These are phyloP conservation scores for Xylaria bambusicola DNA, from an alignment of 495 filamentous ascomycete genomes.

Conservation along the genomic window DNA sequence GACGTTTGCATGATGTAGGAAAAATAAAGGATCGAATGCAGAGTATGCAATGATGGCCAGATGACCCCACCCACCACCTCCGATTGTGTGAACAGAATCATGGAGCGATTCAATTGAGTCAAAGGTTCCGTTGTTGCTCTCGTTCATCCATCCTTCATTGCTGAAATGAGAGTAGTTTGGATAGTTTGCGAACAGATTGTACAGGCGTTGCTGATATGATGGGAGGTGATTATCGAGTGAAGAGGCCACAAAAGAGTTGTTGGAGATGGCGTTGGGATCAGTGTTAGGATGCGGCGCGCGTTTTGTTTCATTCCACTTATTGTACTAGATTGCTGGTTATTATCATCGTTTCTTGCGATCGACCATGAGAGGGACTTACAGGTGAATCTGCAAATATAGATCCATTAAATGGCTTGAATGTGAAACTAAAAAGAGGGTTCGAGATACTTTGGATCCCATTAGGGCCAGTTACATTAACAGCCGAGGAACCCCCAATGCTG, in stretches of 20 bases:
- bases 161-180: slow-evolving; percentile 59
- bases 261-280: slow-evolving; percentile 47
- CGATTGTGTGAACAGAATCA: slow-evolving; percentile 63
- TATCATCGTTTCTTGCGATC: neutral
- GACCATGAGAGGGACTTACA: slow-evolving; percentile 35
- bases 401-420: slow-evolving; percentile 56
- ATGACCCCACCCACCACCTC: slow-evolving; percentile 57
- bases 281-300: slow-evolving; percentile 47
- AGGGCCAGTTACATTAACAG: slow-evolving; percentile 54
- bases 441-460: slow-evolving; percentile 54
- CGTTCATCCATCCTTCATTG: slow-evolving; percentile 54
- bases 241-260: slow-evolving; percentile 51
- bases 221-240: slow-evolving; percentile 51
- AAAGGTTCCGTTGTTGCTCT: slow-evolving; percentile 31
- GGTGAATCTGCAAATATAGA: slow-evolving; percentile 44
- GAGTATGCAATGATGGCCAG: slow-evolving; percentile 67
- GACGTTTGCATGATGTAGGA: slow-evolving; percentile 65
- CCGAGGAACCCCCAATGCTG: slow-evolving; percentile 45
- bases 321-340: slow-evolving; percentile 40
- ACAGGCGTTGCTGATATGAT: slow-evolving; percentile 53
- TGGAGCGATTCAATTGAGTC: slow-evolving; percentile 67
- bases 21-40: slow-evolving; percentile 75
- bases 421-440: slow-evolving; percentile 65
- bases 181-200: slow-evolving; percentile 61
- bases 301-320: slow-evolving; percentile 50